A percentile compares a stretch with the other conserved stretches of the same genome.
phyloP scores from a whole-genome alignment of 805 yeast genomes.

The Diddensiella caesifluorescens region DNA sequence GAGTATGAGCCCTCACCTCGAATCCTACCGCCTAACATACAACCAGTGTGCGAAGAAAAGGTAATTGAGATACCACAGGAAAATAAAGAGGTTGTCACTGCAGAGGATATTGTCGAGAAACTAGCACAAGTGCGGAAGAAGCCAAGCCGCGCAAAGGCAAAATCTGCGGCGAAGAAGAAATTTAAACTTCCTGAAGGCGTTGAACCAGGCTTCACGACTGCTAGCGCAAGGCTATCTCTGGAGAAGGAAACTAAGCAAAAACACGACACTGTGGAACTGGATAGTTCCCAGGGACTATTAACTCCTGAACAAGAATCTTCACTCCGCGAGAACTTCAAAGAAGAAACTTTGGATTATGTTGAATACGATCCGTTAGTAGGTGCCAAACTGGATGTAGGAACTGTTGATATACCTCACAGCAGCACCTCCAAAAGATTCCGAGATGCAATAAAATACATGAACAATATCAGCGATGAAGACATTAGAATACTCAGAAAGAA shows the following conservation, averaged over 20 bases:
- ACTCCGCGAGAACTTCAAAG: constrained; percentile 5
- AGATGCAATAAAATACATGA: neutral
- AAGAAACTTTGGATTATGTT: constrained; percentile 3
- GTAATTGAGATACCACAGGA: constrained; percentile 67
- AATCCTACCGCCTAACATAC: constrained; percentile 54
- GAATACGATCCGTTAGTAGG: constrained; percentile 11
- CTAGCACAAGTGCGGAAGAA: neutral
- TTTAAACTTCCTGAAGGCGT: constrained; percentile 22
- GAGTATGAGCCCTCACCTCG: constrained; percentile 49
- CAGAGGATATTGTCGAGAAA: constrained; percentile 6
- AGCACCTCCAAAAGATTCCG: neutral
- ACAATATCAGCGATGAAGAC: neutral
- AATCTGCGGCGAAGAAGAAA: constrained; percentile 8
- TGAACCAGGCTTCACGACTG: constrained; percentile 18
- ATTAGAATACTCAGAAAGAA: constrained; percentile 4
- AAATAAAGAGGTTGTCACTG: constrained; percentile 40
- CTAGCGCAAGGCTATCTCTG: constrained; percentile 5
- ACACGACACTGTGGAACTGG: neutral
- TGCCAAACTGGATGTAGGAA: constrained; percentile 6
- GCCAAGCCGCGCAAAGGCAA: constrained; percentile 7
- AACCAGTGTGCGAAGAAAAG: constrained; percentile 53
- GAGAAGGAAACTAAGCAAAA: neutral
- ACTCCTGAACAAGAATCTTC: constrained; percentile 3
- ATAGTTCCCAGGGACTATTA: constrained; percentile 6
- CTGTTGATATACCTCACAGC: constrained; percentile 11